Evolutionary conservation across 2,329 filamentous ascomycete genomes (phyloP), one percentile per base, ranked within the genome.

Genomic region (Passalora sequoiae): DNA sequence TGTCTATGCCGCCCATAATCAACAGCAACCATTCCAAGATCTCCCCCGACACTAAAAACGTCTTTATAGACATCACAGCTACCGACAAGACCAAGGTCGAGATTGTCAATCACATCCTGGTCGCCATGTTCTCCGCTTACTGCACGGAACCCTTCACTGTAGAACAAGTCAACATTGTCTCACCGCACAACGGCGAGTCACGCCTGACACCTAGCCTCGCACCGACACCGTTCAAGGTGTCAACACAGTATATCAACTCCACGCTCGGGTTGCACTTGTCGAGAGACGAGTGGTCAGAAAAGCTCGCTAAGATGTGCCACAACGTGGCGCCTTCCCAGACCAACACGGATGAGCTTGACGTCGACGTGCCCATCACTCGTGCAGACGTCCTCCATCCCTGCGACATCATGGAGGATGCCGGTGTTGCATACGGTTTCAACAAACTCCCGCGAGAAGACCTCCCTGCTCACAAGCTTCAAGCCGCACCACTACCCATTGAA

Each of bases 11-110:
- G 1, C 92, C 92, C 13, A 97, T 98, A 59, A 98, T 98, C 75
- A 98, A 98, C 71, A 81, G 89, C 60, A 80, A 98, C 61, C 89
- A 92, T 70, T 96, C 89, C 60, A 98, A 98, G 71, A 98, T 98
- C 64, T 88, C 83, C 6, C 71, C 68, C 32, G 72, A 94, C 64
- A 97, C 89, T 46, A 91, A 78, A 62, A 96, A 98, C 61, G 80
- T 98, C 61, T 86, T 98, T 68, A 94, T 98, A 65, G 92, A 98
- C 69, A 89, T 95, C 60, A 98, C 92, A 6, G 94, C 89, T 29
- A 91, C 89, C 29, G 92, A 98, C 65, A 83, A 85, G 63, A 98
- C 94, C 20, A 98, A 98, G 73, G 78, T 97, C 32, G 89, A 96
- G 57, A 87, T 98, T 53, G 91, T 96, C 49, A 87, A 85, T 69